Percentiles rank a stretch among this genome's conserved stretches.
These are phyloP conservation scores for Linderina pennispora DNA, from an alignment of 192 early-diverging fungal genomes.

Conservation along the genomic window DNA sequence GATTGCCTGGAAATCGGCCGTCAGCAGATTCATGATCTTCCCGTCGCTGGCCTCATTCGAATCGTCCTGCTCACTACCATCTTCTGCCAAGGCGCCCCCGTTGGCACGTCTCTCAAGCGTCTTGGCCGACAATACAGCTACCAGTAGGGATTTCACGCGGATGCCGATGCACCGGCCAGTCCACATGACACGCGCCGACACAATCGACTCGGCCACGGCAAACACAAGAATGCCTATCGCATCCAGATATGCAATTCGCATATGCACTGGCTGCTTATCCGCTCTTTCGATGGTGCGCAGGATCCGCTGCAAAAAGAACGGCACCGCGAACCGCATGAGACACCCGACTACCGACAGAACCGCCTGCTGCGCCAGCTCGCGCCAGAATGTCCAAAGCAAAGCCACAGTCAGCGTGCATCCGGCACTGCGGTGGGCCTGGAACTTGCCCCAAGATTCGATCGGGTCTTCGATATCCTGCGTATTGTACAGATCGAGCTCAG, in stretches of 20 bases:
- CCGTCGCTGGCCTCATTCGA: constrained; percentile 37
- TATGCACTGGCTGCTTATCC: neutral
- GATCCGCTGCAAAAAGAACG: too few species aligned
- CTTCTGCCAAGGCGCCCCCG: constrained; percentile 47
- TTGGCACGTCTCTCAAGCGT: constrained; percentile 52
- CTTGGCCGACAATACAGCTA: constrained; percentile 62
- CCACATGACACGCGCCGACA: constrained; percentile 51
- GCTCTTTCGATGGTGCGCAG: too few species aligned
- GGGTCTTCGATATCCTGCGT: too few species aligned
- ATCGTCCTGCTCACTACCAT: constrained; percentile 11
- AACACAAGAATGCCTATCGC: constrained; percentile 54
- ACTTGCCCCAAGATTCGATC: too few species aligned
- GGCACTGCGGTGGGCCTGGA: too few species aligned
- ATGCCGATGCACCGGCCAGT: constrained; percentile 60
- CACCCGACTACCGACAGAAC: too few species aligned
- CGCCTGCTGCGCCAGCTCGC: too few species aligned
- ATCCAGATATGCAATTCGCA: constrained; percentile 19
- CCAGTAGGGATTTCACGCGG: constrained; percentile 52
- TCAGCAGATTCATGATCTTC: constrained; percentile 67
- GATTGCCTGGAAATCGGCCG: constrained; percentile 63
- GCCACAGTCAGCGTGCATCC: too few species aligned
- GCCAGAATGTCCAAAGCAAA: too few species aligned
- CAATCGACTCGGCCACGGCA: constrained; percentile 28
- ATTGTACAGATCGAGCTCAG: too few species aligned
- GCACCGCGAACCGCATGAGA: too few species aligned